phyloP scores from a whole-genome alignment of 2,329 filamentous ascomycete genomes.

The Truncatella angustata region DNA sequence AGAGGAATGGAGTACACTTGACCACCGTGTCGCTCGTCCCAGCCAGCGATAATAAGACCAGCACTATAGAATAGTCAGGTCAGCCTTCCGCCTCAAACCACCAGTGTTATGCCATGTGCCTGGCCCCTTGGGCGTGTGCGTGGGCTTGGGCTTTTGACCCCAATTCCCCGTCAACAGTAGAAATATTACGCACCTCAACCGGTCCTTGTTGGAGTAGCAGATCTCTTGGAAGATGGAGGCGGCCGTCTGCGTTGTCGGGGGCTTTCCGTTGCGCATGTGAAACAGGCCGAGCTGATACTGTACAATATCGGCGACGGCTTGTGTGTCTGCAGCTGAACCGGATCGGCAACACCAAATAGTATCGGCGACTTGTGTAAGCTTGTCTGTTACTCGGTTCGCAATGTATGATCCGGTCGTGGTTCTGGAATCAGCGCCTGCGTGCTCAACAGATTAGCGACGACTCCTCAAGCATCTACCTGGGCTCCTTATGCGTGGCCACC shows the following conservation, averaged over 20 bases:
- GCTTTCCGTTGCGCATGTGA: slow-evolving; percentile 82
- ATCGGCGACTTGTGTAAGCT: slow-evolving; percentile 96
- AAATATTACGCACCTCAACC: slow-evolving; percentile 66
- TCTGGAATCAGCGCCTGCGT: slow-evolving; percentile 82
- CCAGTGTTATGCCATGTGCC: too few relatives aligned
- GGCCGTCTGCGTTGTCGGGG: slow-evolving; percentile 90
- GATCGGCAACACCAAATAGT: slow-evolving; percentile 99
- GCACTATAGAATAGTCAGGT: slow-evolving; percentile 54
- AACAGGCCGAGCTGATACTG: slow-evolving; percentile 95
- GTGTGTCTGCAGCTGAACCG: slow-evolving; percentile 94
- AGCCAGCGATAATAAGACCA: slow-evolving; percentile 97
- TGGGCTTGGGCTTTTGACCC: background rate
- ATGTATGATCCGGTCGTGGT: slow-evolving; percentile 98
- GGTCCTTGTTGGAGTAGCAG: slow-evolving; percentile 97
- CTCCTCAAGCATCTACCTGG: background rate
- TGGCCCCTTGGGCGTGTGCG: too few relatives aligned
- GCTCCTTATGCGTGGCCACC: slow-evolving; percentile 24
- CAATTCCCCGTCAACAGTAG: background rate
- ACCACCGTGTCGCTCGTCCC: slow-evolving; percentile 90
- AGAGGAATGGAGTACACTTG: slow-evolving; percentile 97
- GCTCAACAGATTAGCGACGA: background rate
- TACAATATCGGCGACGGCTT: slow-evolving; percentile 96
- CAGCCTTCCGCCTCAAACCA: too few relatives aligned
- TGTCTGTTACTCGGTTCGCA: slow-evolving; percentile 98
- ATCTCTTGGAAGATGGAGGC: slow-evolving; percentile 97